phyloP scores from a whole-genome alignment of 2,329 filamentous ascomycete genomes.

The Cylindrodendrum hubeiense region DNA sequence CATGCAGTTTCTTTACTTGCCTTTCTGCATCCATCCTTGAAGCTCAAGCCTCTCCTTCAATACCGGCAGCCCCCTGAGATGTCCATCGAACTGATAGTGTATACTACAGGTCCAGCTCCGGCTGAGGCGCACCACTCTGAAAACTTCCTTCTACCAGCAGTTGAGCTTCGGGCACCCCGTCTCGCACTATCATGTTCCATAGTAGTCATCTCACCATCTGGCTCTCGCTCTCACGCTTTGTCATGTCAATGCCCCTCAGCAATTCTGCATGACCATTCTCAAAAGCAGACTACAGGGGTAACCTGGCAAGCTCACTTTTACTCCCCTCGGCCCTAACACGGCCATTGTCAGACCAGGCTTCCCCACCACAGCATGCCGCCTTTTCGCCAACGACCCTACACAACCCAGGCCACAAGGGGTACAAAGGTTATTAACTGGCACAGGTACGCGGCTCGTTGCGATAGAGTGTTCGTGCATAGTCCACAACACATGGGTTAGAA shows the following conservation, averaged over 20 bases:
- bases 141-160: not conserved
- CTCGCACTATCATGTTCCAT: not conserved
- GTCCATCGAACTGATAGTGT: not conserved
- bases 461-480: not conserved
- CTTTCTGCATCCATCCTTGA: not conserved
- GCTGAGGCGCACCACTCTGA: not conserved
- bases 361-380: not conserved
- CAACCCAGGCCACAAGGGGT: not conserved
- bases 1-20: not conserved
- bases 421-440: not conserved
- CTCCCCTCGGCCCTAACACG: not conserved
- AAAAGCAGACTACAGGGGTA: not conserved
- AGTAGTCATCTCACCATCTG: not conserved
- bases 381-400: not conserved
- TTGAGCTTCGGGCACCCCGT: not conserved
- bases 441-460: not conserved
- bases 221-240: not conserved
- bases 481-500: not conserved
- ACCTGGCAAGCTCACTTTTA: not conserved
- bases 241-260: not conserved
- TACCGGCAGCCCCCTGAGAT: not conserved
- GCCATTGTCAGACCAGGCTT: not conserved
- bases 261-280: not conserved
- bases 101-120: not conserved
- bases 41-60: not conserved